Base-by-base conservation (phyloP, 768 basidiomycete species). In the Leccinum disarticulatum region DNA sequence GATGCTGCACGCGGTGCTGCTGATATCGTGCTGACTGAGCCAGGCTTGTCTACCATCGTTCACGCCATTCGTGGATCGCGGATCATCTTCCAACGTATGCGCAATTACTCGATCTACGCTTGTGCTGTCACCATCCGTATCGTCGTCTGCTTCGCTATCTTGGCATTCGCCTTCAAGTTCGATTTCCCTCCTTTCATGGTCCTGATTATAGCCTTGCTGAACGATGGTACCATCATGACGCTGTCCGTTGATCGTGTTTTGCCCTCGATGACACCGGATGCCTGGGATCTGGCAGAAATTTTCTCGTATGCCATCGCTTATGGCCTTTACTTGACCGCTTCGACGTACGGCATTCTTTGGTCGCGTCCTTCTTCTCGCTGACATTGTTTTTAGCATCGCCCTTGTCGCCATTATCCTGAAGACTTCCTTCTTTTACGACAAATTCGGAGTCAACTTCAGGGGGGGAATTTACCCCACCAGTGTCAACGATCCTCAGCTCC, bases 161-260 rank as follows among this genome's bases (percentile, higher is more conserved):
- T 98, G 73, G 91, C 93, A 48, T 98, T 98, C 75, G 88, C 88
- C 36, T 98, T 95, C 87, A 86, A 88, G 81, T 95, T 96, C 77
- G 91, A 97, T 77, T 98, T 98, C 93, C 96, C 96, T 65, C 94
- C 96, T 13, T 98, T 98, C 86, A 98, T 98, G 96, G 87, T 98
- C 66, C 90, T 98, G 74, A 93, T 98, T 76, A 95, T 98, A 65
- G 96, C 96, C 59, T 83, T 98, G 38, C 80, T 97, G 67, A 98
- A 98, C 76, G 96, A 98, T 73, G 96, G 96, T 73, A 98, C 96
- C 63, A 98, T 98, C 83, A 97, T 98, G 95, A 98, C 96, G 7
- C 83, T 98, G 59, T 93, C 91, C 6, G 89, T 96, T 47, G 96
- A 98, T 76, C 92, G 96, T 72, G 96, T 98, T 57, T 77, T 98